phyloP scores from a whole-genome alignment of 2,329 filamentous ascomycete species.

The Talaromyces amestolkiae region DNA sequence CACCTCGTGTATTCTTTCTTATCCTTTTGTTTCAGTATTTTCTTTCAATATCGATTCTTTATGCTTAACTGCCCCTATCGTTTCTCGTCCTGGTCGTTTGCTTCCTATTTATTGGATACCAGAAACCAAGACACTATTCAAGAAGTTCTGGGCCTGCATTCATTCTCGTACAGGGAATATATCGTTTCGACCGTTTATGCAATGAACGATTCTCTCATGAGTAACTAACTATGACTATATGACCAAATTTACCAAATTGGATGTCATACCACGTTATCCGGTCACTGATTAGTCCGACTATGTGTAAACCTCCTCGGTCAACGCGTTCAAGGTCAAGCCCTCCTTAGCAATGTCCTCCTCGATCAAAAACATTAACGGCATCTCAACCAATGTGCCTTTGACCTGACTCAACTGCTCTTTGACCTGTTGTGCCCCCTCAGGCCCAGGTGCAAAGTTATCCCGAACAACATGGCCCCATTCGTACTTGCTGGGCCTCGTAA shows the following conservation, averaged over 20 bases:
- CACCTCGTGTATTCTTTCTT: not conserved
- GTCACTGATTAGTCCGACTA: slow-evolving; percentile 24
- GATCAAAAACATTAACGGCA: slow-evolving; percentile 84
- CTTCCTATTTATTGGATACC: not conserved
- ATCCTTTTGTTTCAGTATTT: slow-evolving; percentile 3
- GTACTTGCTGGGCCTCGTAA: slow-evolving; percentile 54
- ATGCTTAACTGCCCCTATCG: not conserved
- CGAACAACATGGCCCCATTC: slow-evolving; percentile 84
- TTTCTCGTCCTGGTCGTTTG: not conserved
- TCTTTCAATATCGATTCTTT: not conserved
- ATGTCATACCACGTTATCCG: not conserved
- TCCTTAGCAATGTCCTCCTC: slow-evolving; percentile 84
- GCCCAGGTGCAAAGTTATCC: slow-evolving; percentile 63
- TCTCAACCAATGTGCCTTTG: slow-evolving; percentile 75
- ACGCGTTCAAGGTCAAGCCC: slow-evolving; percentile 67
- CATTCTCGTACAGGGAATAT: not conserved
- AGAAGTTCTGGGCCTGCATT: not conserved
- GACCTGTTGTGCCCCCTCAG: slow-evolving; percentile 68
- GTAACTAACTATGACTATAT: not conserved
- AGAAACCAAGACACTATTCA: not conserved
- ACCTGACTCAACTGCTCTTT: slow-evolving; percentile 67
- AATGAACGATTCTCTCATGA: not conserved
- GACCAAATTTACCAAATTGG: not conserved
- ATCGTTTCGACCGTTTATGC: not conserved
- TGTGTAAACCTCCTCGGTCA: slow-evolving; percentile 73